phyloP scores from a whole-genome alignment of 2,329 filamentous ascomycete species.

The Colletotrichum coccodes region DNA sequence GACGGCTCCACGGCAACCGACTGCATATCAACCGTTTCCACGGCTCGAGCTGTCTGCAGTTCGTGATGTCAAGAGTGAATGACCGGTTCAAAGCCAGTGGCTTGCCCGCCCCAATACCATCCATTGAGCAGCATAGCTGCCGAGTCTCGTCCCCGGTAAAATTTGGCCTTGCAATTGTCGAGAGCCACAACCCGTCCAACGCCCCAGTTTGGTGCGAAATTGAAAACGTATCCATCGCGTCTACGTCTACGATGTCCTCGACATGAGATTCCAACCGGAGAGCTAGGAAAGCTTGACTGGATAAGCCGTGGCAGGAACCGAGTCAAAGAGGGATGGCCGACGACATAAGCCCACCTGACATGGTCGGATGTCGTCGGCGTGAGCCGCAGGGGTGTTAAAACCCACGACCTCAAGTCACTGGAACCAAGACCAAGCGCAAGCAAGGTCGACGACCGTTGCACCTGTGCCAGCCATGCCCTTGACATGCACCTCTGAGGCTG shows the following conservation, averaged over 20 bases:
- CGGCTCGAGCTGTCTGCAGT: neutral
- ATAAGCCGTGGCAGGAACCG: neutral
- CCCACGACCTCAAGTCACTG: too few relatives aligned
- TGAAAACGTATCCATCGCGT: neutral
- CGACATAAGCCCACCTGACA: neutral
- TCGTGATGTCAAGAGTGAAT: neutral
- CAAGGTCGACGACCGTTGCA: too few relatives aligned
- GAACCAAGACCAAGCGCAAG: neutral
- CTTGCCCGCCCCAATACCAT: neutral
- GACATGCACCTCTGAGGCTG: neutral
- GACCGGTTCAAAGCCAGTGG: neutral
- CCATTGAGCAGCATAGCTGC: neutral
- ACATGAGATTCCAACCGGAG: neutral
- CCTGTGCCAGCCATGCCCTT: neutral
- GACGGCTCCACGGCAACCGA: too few relatives aligned
- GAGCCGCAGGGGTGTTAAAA: neutral
- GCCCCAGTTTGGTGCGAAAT: neutral
- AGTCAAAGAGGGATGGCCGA: neutral
- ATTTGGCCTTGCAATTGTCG: neutral
- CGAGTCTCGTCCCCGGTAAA: neutral
- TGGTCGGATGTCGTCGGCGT: neutral
- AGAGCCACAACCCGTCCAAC: neutral
- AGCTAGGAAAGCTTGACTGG: neutral
- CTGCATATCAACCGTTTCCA: too few relatives aligned
- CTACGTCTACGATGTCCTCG: neutral